Evolutionary conservation across 768 basidiomycete genomes (phyloP).

Genomic region (Thelephora aurantiotincta): DNA sequence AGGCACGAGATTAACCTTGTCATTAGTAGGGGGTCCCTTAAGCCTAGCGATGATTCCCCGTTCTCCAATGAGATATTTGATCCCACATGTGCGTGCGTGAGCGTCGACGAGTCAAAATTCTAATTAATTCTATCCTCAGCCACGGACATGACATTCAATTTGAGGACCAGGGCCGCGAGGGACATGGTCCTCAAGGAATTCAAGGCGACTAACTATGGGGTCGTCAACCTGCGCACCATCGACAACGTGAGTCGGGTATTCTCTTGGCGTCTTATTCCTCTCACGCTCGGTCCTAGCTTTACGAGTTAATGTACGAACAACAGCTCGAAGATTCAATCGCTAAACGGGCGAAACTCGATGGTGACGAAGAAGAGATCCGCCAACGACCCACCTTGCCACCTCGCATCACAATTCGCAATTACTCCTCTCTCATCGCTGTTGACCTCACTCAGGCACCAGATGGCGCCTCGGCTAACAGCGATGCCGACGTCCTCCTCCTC

Average conservation of each 20-base stretch:
- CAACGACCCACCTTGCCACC: background rate
- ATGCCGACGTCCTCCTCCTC: conserved; percentile 14
- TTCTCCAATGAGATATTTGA: conserved; percentile 44
- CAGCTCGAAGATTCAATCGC: conserved; percentile 29
- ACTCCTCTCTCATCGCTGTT: conserved; percentile 23
- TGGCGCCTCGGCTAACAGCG: background rate
- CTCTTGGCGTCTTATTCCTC: background rate
- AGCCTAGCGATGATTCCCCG: conserved; percentile 36
- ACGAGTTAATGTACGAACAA: conserved; percentile 37
- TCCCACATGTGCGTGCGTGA: conserved; percentile 23
- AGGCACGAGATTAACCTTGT: conserved; percentile 34
- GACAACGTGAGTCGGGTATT: conserved; percentile 18
- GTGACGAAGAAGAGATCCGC: background rate
- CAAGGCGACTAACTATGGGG: conserved; percentile 36
- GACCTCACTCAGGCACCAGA: conserved; percentile 7
- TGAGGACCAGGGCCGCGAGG: conserved; percentile 22
- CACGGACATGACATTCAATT: conserved; percentile 25
- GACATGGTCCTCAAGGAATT: conserved; percentile 27
- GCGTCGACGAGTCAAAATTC: background rate
- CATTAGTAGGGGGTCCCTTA: conserved; percentile 34
- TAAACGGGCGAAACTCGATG: conserved; percentile 14
- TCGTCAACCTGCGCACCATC: conserved; percentile 35
- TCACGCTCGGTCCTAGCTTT: conserved; percentile 20
- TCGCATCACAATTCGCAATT: conserved; percentile 23
- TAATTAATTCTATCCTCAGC: conserved; percentile 14